phyloP scores from a whole-genome alignment of 2,329 filamentous ascomycete genomes.

The Venturia carpophila region DNA sequence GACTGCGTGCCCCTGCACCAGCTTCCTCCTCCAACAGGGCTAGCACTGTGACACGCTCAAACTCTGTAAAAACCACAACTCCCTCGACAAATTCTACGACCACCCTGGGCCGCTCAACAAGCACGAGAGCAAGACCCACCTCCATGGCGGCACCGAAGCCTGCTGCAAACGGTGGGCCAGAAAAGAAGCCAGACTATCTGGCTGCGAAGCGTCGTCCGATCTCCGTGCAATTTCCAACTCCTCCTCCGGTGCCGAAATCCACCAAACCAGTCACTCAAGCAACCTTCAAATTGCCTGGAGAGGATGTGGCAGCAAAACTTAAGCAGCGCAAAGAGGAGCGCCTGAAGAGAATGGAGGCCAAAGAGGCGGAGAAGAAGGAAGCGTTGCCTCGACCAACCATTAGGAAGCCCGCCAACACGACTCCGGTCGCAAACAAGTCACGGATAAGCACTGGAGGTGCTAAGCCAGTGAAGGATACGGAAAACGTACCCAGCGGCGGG shows the following conservation, averaged over 20 bases:
- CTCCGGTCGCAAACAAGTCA: conserved; percentile 40
- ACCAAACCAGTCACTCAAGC: conserved; percentile 43
- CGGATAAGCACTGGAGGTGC: conserved; percentile 31
- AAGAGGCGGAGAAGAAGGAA: conserved; percentile 27
- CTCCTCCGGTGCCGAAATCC: conserved; percentile 41
- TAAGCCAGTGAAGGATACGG: conserved; percentile 4
- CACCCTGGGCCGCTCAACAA: conserved; percentile 10
- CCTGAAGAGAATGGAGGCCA: conserved; percentile 36
- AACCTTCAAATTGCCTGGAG: conserved; percentile 46
- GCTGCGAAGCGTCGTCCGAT: conserved; percentile 41
- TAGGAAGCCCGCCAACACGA: conserved; percentile 29
- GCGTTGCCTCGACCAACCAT: conserved; percentile 41
- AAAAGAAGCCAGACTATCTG: conserved; percentile 28
- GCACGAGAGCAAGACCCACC: conserved; percentile 19
- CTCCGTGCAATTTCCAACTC: conserved; percentile 41
- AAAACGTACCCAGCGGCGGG: conserved; percentile 5
- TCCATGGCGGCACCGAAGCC: conserved; percentile 21
- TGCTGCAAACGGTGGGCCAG: conserved; percentile 20
- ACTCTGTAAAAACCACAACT: neutral
- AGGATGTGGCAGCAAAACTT: conserved; percentile 46
- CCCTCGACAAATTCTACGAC: neutral
- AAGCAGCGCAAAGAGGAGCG: conserved; percentile 45
- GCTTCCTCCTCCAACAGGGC: neutral
- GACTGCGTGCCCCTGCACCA: neutral
- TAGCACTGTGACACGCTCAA: conserved; percentile 4